Evolutionary conservation across 352 stramenopile species (phyloP), one percentile per base, ranked within the genome.

Genomic region (Pseudoperonospora humuli): DNA sequence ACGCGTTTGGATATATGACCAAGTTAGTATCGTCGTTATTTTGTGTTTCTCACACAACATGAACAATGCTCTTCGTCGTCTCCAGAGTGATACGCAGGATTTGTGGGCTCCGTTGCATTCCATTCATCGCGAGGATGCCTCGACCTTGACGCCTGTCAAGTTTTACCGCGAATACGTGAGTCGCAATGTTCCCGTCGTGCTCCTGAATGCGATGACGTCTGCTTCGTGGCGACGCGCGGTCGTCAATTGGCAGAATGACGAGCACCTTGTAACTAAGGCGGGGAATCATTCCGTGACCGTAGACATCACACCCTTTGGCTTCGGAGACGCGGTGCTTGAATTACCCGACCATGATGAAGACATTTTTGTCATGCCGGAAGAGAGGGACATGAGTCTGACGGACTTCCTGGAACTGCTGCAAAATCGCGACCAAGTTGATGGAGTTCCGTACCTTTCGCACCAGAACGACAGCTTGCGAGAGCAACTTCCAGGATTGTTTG

Each of bases 401-500:
- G 42, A 82, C 20, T 90, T 90, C 47, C 56, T 87, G 13, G 20
- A 34, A 13, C 42, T 70, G 15, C 48, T 90, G 9, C 45, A 62
- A 24, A 54, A 86, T 57, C 64, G 64, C 17, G 55, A 81, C 0
- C 38, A 29, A 3, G 77, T 84, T 54, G 70, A 93, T 50, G 78
- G 78, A 7, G 75, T 90, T 18, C 80, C 80, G 5, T 93, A 93
- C 33, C 70, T 93, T 0, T 93, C 80, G 3, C 78, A 93, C 29
- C 80, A 93, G 61, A 91, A 91, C 31, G 81, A 91, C 43, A 87
- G 73, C 29, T 57, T 90, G 26, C 70, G 81, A 11, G 66, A 80
- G 0, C 62, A 89, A 48, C 82, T 91, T 25, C 76, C 78, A 9
- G 57, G 24, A 7, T 54, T 93, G 8, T 81, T 79, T 28, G 45